Conservation (phyloP, 176 grass and related monocot species). For the Phoenix dactylifera region DNA sequence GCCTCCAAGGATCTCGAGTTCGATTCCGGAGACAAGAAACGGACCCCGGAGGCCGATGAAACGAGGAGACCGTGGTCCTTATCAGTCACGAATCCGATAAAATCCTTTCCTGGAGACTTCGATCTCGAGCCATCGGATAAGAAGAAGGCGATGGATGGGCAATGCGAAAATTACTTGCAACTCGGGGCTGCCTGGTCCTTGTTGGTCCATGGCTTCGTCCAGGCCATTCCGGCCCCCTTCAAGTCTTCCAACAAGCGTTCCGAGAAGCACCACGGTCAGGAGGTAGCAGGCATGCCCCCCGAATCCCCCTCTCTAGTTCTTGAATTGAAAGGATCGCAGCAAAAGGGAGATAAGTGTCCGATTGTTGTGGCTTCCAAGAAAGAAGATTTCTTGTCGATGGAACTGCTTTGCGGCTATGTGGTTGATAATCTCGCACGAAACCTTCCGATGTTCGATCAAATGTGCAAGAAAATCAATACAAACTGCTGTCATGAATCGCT, state of each 20-base stretch:
- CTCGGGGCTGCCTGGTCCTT: conserved; percentile 38
- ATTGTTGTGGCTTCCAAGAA: not conserved
- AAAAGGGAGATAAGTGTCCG: conserved; percentile 9
- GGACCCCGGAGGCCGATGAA: not conserved
- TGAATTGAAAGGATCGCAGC: not conserved
- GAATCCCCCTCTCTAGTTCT: not conserved
- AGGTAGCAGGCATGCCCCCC: conserved; percentile 1
- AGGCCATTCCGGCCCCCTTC: conserved; percentile 50
- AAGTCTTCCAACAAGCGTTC: conserved; percentile 60
- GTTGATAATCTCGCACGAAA: conserved; percentile 54
- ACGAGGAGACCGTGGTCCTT: not conserved
- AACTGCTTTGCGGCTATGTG: conserved; percentile 62
- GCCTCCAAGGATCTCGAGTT: conserved; percentile 13
- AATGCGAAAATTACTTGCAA: conserved; percentile 42
- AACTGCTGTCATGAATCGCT: conserved; percentile 10
- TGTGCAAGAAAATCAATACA: conserved; percentile 27
- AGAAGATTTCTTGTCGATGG: conserved; percentile 23
- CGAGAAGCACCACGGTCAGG: conserved; percentile 14
- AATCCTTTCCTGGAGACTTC: conserved; percentile 21
- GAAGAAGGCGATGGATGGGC: conserved; percentile 19
- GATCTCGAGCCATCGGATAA: conserved; percentile 1
- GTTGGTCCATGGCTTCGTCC: conserved; percentile 40
- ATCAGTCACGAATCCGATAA: conserved; percentile 12
- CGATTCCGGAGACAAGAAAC: not conserved
- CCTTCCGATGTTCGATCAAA: conserved; percentile 32